phyloP scores from a whole-genome alignment of 257 asterid genomes.

The Jaltomata sinuosa region DNA sequence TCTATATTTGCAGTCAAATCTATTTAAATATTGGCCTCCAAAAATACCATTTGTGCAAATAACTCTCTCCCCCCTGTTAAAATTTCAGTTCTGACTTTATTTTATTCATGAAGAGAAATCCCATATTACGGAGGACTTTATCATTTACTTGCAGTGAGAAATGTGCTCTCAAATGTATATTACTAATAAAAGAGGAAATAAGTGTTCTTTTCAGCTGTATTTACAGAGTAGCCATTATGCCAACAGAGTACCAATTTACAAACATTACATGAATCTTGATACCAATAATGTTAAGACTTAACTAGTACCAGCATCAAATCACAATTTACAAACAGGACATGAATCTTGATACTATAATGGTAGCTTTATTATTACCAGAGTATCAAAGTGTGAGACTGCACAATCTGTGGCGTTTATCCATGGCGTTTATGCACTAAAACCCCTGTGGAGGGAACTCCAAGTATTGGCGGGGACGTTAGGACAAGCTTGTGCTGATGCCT shows the following conservation, averaged over 20 bases:
- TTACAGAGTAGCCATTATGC: not conserved
- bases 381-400: not conserved
- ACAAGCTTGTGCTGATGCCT: conserved; percentile 78
- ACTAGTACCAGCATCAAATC: not conserved
- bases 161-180: not conserved
- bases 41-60: too few relatives aligned
- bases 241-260: not conserved
- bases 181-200: too few relatives aligned
- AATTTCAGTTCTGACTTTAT: too few relatives aligned
- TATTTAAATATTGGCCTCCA: too few relatives aligned
- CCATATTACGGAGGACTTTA: not conserved
- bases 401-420: conserved; percentile 14
- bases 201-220: not conserved
- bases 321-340: not conserved
- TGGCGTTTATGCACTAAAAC: conserved; percentile 71
- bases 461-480: conserved; percentile 49
- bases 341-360: not conserved
- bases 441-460: conserved; percentile 71
- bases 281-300: not conserved
- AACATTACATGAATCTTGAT: not conserved
- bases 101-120: not conserved
- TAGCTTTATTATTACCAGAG: not conserved
- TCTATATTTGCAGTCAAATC: too few relatives aligned
- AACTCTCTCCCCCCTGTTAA: not conserved
- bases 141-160: not conserved